Evolutionary conservation across 345 rosid species (phyloP), one percentile per base, ranked within the genome.

Genomic region (Linum tenue): DNA sequence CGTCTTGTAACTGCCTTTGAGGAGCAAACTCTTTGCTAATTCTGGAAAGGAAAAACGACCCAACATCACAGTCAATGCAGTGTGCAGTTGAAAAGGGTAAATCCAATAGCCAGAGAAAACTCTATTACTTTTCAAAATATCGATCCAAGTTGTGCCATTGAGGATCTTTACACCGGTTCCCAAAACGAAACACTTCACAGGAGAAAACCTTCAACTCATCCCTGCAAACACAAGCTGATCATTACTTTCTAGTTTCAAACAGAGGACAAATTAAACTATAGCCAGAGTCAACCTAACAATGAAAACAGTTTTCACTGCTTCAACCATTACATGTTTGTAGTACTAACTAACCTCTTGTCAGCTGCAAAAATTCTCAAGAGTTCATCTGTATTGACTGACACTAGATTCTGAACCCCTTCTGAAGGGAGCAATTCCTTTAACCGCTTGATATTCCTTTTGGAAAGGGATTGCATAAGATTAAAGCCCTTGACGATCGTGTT

Each of bases 111-210:
- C 60, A 57, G 22, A 37, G 10, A 7, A 57, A 37, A 37, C 8
- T 3, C 10, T 17, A 31, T 57, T 22, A 57, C 60, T 57, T 57
- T 37, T 57, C 60, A 57, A 57, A 57, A 22, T 57, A 57, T n/a
- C 60, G 60, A 37, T 57, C 60, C 60, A 57, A 57, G 60, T 57
- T 57, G 7, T 57, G 60, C 60, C 60, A 57, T 37, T 57, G 60
- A 17, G 60, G 60, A 57, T 57, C 60, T 57, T 57, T 57, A 57
- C 37, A 17, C 2, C 8, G 36, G 7, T 57, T 57, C 38, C 60
- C 60, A 22, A 57, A 57, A 57, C 60, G 60, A 37, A 57, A 17
- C 22, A 57, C 60, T 57, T 57, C 60, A 16, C 37, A 2, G 0
- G 38, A 37, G 60, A 57, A 57, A 0, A 57, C 22, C 38, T 57